These are phyloP conservation scores for Laburnicola sp. DNA, from an alignment of 2,329 filamentous ascomycete genomes.

Conservation along the genomic window DNA sequence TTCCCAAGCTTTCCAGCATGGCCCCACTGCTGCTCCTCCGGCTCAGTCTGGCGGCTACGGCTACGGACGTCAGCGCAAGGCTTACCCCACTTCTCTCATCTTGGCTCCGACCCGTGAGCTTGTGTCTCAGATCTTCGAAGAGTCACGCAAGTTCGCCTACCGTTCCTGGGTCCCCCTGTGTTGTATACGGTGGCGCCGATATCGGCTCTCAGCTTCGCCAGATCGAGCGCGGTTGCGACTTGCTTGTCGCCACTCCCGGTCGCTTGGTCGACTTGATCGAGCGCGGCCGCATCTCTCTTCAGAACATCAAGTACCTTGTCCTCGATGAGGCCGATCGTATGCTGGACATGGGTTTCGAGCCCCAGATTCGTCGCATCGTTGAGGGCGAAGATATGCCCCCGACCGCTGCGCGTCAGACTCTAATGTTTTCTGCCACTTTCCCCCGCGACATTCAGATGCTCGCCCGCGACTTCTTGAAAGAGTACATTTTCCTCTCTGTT, in stretches of 20 bases:
- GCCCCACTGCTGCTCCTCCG: conserved; percentile 71
- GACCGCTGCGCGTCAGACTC: conserved; percentile 84
- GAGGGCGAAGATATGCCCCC: conserved; percentile 97
- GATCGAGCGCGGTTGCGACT: conserved; percentile 96
- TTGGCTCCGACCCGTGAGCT: conserved; percentile 96
- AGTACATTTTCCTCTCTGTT: conserved; percentile 98
- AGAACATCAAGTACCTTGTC: conserved; percentile 98
- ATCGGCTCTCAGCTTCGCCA: conserved; percentile 97
- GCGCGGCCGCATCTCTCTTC: conserved; percentile 94
- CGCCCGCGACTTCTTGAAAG: conserved; percentile 96
- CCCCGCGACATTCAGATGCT: conserved; percentile 99
- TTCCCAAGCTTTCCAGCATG: conserved; percentile 92
- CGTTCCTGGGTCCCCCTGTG: conserved; percentile 98
- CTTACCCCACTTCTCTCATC: conserved; percentile 93
- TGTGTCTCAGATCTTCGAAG: conserved; percentile 97
- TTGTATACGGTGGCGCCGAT: conserved; percentile 98
- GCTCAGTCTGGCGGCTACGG: conserved; percentile 63
- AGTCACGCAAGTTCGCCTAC: conserved; percentile 97
- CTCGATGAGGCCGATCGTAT: conserved; percentile 99
- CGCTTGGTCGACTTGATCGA: conserved; percentile 98
- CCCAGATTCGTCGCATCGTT: conserved; percentile 97
- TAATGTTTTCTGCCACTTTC: conserved; percentile 99
- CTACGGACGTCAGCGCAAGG: conserved; percentile 94
- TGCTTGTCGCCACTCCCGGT: conserved; percentile 94
- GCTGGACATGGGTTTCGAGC: conserved; percentile 99